Evolutionary conservation across 805 yeast genomes (phyloP).

Genomic region (Cyberlindnera samutprakarnensis): DNA sequence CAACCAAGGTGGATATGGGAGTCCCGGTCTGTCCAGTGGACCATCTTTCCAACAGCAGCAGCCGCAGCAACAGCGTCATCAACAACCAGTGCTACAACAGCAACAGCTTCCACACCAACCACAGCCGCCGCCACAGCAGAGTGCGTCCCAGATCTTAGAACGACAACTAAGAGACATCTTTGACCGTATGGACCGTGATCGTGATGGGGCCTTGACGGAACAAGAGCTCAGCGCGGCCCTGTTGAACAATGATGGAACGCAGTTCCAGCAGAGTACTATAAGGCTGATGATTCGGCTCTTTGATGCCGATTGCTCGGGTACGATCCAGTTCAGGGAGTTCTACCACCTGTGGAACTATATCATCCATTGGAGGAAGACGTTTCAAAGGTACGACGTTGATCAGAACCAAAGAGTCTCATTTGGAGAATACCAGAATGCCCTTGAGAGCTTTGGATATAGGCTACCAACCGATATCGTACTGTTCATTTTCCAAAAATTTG

Average conservation of each 20-base stretch:
- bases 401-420: conserved; percentile 52
- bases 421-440: conserved; percentile 55
- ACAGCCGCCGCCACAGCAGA: conserved; percentile 8
- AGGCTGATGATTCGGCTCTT: conserved; percentile 56
- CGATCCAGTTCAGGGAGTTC: conserved; percentile 52
- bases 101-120: conserved; percentile 3
- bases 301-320: conserved; percentile 39
- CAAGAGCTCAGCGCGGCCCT: conserved; percentile 52
- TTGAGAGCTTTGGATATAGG: conserved; percentile 60
- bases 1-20: background rate
- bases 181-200: conserved; percentile 46
- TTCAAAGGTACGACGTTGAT: conserved; percentile 54
- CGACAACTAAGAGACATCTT: conserved; percentile 41
- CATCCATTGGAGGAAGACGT: conserved; percentile 57
- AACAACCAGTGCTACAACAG: no score
- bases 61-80: background rate
- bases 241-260: conserved; percentile 55
- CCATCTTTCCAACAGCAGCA: background rate
- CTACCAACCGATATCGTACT: conserved; percentile 49
- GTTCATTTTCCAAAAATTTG: conserved; percentile 50
- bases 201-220: conserved; percentile 47
- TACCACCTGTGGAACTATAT: conserved; percentile 62
- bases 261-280: conserved; percentile 54
- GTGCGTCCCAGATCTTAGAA: conserved; percentile 27
- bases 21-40: background rate